Percentiles rank a stretch among this genome's conserved stretches.
Conservation (phyloP, 2,329 filamentous ascomycete species). For the Dothidotthia symphoricarpi region DNA sequence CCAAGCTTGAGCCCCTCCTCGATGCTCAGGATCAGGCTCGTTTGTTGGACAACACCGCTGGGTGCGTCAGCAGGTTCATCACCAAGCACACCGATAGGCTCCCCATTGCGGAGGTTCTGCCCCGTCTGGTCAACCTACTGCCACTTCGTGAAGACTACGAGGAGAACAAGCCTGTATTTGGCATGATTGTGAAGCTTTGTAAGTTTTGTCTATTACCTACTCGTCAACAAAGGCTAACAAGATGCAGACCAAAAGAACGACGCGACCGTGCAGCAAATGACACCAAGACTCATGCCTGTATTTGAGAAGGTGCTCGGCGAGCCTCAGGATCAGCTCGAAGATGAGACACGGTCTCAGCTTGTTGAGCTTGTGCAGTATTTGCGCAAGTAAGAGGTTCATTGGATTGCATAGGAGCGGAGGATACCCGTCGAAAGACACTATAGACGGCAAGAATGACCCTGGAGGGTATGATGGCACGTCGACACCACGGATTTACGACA, state of each 20-base stretch:
- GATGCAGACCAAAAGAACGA: slow-evolving; percentile 63
- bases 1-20: slow-evolving; percentile 82
- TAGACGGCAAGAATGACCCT: slow-evolving; percentile 16
- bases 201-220: slow-evolving; percentile 51
- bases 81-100: slow-evolving; percentile 80
- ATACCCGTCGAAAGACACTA: slow-evolving; percentile 32
- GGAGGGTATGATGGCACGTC: slow-evolving; percentile 11
- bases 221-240: slow-evolving; percentile 6
- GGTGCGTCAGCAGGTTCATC: slow-evolving; percentile 90
- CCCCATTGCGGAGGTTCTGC: slow-evolving; percentile 77
- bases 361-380: slow-evolving; percentile 60
- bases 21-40: slow-evolving; percentile 74
- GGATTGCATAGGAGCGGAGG: slow-evolving; percentile 17
- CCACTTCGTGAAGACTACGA: slow-evolving; percentile 92
- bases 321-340: slow-evolving; percentile 73
- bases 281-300: slow-evolving; percentile 65
- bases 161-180: slow-evolving; percentile 92
- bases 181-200: slow-evolving; percentile 86
- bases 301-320: slow-evolving; percentile 71
- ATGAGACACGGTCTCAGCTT: slow-evolving; percentile 66
- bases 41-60: slow-evolving; percentile 88
- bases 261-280: slow-evolving; percentile 66
- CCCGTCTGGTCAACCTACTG: slow-evolving; percentile 72
- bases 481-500: slow-evolving; percentile 25
- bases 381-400: slow-evolving; percentile 36